Conservation (phyloP, 108 stramenopile species). For the Bacterosira constricta region DNA sequence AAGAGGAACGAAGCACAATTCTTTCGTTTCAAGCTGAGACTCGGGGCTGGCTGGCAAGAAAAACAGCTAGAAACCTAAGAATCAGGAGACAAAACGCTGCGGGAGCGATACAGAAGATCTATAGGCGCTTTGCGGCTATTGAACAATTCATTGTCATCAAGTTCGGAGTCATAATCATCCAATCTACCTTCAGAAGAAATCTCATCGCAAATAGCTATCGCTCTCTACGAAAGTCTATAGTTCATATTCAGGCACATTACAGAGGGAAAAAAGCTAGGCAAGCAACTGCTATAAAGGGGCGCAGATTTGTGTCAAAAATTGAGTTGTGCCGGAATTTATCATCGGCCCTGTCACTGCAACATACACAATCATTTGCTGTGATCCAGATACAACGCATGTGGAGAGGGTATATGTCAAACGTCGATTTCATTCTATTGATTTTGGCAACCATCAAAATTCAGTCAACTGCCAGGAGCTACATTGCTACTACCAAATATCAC, state of each 20-base stretch:
- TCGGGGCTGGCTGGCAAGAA: no score
- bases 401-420: constrained; percentile 62
- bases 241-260: constrained; percentile 2
- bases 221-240: not conserved
- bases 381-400: constrained; percentile 49
- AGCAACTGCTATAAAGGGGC: not conserved
- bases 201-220: not conserved
- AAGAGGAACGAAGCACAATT: no score
- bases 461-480: constrained; percentile 23
- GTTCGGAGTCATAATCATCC: constrained; percentile 11
- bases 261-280: constrained; percentile 8
- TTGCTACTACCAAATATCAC: not conserved
- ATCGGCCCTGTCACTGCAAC: constrained; percentile 16
- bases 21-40: not conserved
- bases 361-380: constrained; percentile 14
- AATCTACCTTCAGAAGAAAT: constrained; percentile 13
- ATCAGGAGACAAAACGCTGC: constrained; percentile 6
- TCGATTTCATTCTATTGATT: constrained; percentile 54
- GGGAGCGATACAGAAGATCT: constrained; percentile 15
- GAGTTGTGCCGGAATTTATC: not conserved
- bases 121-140: constrained; percentile 7
- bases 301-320: not conserved
- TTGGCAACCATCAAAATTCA: constrained; percentile 58
- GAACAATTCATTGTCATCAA: not conserved
- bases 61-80: not conserved